Base-by-base conservation (phyloP, 2,329 filamentous ascomycete species). In the Metarhizium robertsii region DNA sequence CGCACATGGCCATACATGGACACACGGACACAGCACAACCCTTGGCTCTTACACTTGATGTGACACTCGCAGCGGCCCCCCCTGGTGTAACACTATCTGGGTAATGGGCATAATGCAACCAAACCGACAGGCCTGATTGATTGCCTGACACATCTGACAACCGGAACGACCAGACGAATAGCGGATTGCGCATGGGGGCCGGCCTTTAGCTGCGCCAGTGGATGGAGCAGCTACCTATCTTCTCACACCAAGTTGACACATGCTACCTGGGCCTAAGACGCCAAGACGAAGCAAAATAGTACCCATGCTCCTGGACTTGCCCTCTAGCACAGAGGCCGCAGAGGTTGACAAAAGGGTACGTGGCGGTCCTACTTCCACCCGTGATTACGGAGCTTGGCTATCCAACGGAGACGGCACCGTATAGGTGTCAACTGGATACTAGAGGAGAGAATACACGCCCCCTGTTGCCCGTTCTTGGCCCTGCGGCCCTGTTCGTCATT, bases 241-340 rank as follows among this genome's bases (percentile, higher is more conserved):
- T 18, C 42, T 45, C 42, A 45, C n/a, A 45, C 42, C 42, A 38
- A 51, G 40, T 30, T 42, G 34, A 52, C 34, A 42, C 50, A 48
- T 48, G 36, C 18, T 43, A 30, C 50, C 32, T 16, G 36, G n/a
- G 7, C n/a, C 49, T 14, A 49, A 42, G 36, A 29, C 38, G 53
- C 53, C 53, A 54, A 54, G 53, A 54, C 16, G 32, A 20, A 45
- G 13, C 47, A 34, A 25, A 34, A 54, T 50, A 36, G 16, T 38
- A 54, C 34, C 53, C 53, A 54, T 42, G 16, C 16, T 29, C 53
- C 46, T 20, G n/a, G 53, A 6, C 38, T 34, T 40, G 38, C 38
- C 38, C 14, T 40, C 38, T 13, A 25, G 25, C 25, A 40, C 38
- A 40, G 38, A 40, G 32, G 32, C 32, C 32, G 6, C 11, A 11